Percentiles rank a stretch among this genome's conserved stretches.
Evolutionary conservation across 805 yeast genomes (phyloP).

Genomic region (Candida adriatica): DNA sequence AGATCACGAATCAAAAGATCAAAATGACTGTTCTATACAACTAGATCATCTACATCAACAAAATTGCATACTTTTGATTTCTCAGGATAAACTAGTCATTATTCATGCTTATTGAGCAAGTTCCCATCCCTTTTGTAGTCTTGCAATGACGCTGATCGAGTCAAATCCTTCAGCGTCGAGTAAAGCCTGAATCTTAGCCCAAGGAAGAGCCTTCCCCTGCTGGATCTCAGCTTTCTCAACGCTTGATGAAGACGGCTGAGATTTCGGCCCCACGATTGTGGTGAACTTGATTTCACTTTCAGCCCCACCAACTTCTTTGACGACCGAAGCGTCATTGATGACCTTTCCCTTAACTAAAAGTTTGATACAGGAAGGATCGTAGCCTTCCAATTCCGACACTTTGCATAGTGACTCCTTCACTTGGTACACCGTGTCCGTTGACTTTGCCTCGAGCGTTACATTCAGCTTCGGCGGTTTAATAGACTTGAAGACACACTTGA

Average conservation of each 20-base stretch:
- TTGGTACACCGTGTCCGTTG: constrained; percentile 26
- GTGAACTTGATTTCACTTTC: constrained; percentile 31
- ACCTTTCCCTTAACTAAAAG: constrained; percentile 58
- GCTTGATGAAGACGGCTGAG: constrained; percentile 1
- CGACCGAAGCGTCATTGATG: constrained; percentile 40
- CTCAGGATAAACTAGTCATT: neutral
- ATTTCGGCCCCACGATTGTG: constrained; percentile 28
- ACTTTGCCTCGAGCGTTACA: constrained; percentile 20
- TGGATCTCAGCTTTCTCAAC: neutral
- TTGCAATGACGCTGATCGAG: constrained; percentile 23
- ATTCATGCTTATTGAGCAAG: constrained; percentile 19
- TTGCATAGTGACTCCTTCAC: constrained; percentile 26
- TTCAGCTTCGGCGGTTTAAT: constrained; percentile 68
- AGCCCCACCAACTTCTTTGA: constrained; percentile 26
- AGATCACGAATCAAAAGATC: constrained; percentile 31
- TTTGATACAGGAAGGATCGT: constrained; percentile 36
- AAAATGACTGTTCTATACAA: constrained; percentile 2
- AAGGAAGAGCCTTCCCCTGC: constrained; percentile 28
- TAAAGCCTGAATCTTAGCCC: constrained; percentile 35
- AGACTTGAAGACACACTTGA: constrained; percentile 45
- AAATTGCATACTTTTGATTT: too few relatives aligned
- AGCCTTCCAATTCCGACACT: constrained; percentile 25
- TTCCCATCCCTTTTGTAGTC: constrained; percentile 36
- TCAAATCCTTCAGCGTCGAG: constrained; percentile 30
- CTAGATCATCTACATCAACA: too few relatives aligned